Conservation (phyloP, 1,284 basidiomycete genomes). For the Sporisorium reilianum region DNA sequence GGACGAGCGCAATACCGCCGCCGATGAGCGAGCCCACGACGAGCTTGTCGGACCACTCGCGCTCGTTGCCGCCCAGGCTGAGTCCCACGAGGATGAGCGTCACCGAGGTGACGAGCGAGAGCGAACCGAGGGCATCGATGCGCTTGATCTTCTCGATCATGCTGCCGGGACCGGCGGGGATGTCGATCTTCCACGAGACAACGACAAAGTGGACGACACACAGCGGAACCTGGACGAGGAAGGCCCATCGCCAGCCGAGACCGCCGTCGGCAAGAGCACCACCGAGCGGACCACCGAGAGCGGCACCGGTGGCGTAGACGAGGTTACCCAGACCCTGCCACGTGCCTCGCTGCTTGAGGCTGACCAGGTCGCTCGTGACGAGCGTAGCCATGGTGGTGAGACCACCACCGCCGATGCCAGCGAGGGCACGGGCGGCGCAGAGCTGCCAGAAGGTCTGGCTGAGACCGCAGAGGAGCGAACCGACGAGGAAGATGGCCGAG, state of each 20-base stretch:
- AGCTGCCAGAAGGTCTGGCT: constrained; percentile 65
- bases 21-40: constrained; percentile 59
- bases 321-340: constrained; percentile 70
- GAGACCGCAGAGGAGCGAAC: constrained; percentile 66
- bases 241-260: constrained; percentile 66
- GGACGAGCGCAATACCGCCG: constrained; percentile 73
- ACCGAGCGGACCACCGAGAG: constrained; percentile 66
- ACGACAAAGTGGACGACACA: constrained; percentile 69
- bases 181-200: constrained; percentile 70
- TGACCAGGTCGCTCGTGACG: constrained; percentile 71
- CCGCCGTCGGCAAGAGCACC: constrained; percentile 61
- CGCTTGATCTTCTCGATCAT: constrained; percentile 70
- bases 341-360: constrained; percentile 70
- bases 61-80: constrained; percentile 67
- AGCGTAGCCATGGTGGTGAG: constrained; percentile 71
- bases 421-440: constrained; percentile 69
- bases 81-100: constrained; percentile 68
- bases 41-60: constrained; percentile 60
- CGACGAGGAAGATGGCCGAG: constrained; percentile 62
- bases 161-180: constrained; percentile 69
- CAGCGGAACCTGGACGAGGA: constrained; percentile 69
- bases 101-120: constrained; percentile 69
- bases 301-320: constrained; percentile 68
- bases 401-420: constrained; percentile 72
- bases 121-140: constrained; percentile 69